Conservation (phyloP, 805 yeast species). For the Trichomonascus vanleenenianus region DNA sequence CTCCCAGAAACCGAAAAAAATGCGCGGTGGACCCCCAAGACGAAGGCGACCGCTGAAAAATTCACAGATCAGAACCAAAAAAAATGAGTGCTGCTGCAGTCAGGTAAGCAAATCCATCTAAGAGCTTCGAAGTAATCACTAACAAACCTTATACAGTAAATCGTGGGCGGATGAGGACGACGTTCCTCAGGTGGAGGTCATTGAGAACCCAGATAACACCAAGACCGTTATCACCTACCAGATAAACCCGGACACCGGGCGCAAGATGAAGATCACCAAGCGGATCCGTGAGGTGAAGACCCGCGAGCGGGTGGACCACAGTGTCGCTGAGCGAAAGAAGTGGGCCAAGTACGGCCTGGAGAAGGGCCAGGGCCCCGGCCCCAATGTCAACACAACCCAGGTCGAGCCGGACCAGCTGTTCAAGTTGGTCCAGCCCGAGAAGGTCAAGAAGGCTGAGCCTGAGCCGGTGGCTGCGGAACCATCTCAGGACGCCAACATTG, state of each 20-base stretch:
- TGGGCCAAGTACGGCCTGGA: constrained; percentile 90
- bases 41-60: too few species aligned
- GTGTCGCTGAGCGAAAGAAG: constrained; percentile 77
- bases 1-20: too few species aligned
- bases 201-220: constrained; percentile 78
- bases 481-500: constrained; percentile 40
- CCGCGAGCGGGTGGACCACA: constrained; percentile 74
- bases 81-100: too few species aligned
- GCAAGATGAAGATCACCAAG: constrained; percentile 82
- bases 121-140: too few species aligned
- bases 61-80: too few species aligned
- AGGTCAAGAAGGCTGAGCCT: constrained; percentile 51
- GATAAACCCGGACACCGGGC: constrained; percentile 59
- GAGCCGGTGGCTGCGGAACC: constrained; percentile 49
- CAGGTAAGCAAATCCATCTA: too few species aligned
- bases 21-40: too few species aligned
- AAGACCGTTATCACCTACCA: constrained; percentile 77
- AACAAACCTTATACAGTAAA: not conserved
- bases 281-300: constrained; percentile 69
- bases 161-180: constrained; percentile 71
- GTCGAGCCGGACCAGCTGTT: constrained; percentile 77
- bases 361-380: constrained; percentile 66
- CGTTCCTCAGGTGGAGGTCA: constrained; percentile 65
- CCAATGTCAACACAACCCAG: constrained; percentile 81
- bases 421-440: constrained; percentile 39